Evolutionary conservation across 495 filamentous ascomycete species (phyloP), one percentile per base, ranked within the genome.

Genomic region (Peziza echinospora): DNA sequence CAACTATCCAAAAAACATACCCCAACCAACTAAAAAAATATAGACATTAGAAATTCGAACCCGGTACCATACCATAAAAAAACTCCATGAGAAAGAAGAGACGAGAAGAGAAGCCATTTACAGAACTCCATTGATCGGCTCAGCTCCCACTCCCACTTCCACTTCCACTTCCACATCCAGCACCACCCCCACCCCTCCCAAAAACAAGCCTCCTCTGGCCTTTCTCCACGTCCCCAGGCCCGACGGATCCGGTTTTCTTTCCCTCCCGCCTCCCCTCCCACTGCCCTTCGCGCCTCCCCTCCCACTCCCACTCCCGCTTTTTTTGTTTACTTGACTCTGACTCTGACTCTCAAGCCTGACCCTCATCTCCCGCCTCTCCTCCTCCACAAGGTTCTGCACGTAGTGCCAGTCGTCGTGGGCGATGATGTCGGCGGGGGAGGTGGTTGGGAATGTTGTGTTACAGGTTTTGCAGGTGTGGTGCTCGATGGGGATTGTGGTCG

Each of bases 361-460:
- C 44, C 39, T 49, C 56, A 63, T 60, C 64, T 64, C 63, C 64
- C 63, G 67, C 63, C 60, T 64, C 41, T 74, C 70, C 50, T 84
- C 69, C 5, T 73, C 70, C 52, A 79, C 78, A 23, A 96, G 69
- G 53, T 82, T 76, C 65, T 81, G 84, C 34, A 89, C 89, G 62
- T 93, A 83, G 65, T 97, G 89, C 82, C 85, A 97, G 60, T 97
- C 89, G 34, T 82, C 69, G 57, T 97, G 89, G 64, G 81, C 84
- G 45, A 75, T 70, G 55, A 76, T 66, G 26, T 74, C 70, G 51
- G 41, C 71, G 73, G 44, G 63, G 52, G 60, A 87, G 94, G 49
- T 63, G 62, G 61, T 72, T 74, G 11, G 65, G 60, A 19, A 62
- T 65, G 39, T 65, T 62, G 49, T 62, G 57, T 43, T 54, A 51